A percentile compares a stretch with the other conserved stretches of the same genome.
These are phyloP conservation scores for Fusarium sp. DNA, from an alignment of 2,329 filamentous ascomycete genomes.

Conservation along the genomic window DNA sequence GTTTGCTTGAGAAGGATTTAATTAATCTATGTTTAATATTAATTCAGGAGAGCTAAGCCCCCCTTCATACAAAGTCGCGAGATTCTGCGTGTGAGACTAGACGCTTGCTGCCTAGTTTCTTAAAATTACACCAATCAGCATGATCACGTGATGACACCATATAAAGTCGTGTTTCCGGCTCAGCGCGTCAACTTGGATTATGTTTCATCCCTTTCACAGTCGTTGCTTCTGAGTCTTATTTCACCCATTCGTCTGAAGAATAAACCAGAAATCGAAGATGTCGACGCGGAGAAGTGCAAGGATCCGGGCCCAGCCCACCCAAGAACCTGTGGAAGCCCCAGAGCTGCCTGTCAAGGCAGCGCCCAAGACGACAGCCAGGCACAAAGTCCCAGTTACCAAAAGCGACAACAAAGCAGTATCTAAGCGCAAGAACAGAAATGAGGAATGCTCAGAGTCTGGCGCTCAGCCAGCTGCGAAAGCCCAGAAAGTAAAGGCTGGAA, in stretches of 20 bases:
- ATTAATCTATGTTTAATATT: too few species aligned
- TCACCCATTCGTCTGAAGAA: too few species aligned
- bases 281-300: slow-evolving; percentile 29
- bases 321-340: not conserved
- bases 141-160: not conserved
- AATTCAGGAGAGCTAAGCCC: too few species aligned
- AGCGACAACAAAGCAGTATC: not conserved
- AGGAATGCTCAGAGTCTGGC: not conserved
- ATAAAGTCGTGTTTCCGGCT: not conserved
- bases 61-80: too few species aligned
- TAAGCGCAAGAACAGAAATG: not conserved
- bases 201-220: too few species aligned
- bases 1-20: too few species aligned
- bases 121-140: not conserved
- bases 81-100: too few species aligned
- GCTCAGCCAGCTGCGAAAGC: not conserved
- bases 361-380: slow-evolving; percentile 4
- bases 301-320: not conserved
- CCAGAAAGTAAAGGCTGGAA: not conserved
- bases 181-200: too few species aligned
- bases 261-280: slow-evolving; percentile 7
- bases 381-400: slow-evolving; percentile 10
- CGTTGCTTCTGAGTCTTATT: too few species aligned
- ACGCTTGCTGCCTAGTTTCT: too few species aligned
- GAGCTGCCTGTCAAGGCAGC: not conserved